Conservation (phyloP, 345 rosid species). For the Brassica nigra region DNA sequence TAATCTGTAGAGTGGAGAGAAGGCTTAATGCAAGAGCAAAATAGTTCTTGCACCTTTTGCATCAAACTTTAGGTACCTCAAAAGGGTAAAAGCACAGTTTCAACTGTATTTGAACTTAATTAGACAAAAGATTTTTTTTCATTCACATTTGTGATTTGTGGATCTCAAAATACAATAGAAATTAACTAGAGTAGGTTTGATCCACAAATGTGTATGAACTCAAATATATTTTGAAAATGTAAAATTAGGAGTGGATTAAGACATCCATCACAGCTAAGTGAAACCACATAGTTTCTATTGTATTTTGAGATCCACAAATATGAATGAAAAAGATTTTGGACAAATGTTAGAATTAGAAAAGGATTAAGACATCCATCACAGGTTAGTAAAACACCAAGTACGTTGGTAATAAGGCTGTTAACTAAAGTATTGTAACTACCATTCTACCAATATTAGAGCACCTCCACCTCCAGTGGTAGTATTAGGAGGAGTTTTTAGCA, state of each 20-base stretch:
- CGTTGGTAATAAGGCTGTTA: constrained; percentile 17
- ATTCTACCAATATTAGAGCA: not conserved
- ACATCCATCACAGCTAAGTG: constrained; percentile 15
- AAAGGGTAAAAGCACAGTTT: constrained; percentile 29
- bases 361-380: constrained; percentile 31
- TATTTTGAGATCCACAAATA: constrained; percentile 7
- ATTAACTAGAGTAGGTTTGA: not conserved
- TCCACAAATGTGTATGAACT: not conserved
- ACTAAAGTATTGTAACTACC: constrained; percentile 23
- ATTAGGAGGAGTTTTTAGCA: no score
- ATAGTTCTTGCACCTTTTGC: constrained; percentile 36
- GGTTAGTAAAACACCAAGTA: not conserved
- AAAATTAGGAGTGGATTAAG: constrained; percentile 30
- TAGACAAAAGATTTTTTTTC: not conserved
- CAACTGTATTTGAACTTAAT: not conserved
- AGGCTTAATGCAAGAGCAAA: constrained; percentile 31
- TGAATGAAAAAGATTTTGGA: not conserved
- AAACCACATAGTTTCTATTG: not conserved
- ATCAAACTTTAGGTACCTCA: constrained; percentile 43
- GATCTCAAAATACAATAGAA: not conserved
- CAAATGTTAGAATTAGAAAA: constrained; percentile 9
- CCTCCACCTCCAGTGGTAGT: no score
- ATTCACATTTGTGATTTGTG: constrained; percentile 18
- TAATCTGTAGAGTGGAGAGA: constrained; percentile 40
- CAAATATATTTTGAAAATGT: not conserved